phyloP scores from a whole-genome alignment of 176 grass and related monocot genomes.

The Poa annua region DNA sequence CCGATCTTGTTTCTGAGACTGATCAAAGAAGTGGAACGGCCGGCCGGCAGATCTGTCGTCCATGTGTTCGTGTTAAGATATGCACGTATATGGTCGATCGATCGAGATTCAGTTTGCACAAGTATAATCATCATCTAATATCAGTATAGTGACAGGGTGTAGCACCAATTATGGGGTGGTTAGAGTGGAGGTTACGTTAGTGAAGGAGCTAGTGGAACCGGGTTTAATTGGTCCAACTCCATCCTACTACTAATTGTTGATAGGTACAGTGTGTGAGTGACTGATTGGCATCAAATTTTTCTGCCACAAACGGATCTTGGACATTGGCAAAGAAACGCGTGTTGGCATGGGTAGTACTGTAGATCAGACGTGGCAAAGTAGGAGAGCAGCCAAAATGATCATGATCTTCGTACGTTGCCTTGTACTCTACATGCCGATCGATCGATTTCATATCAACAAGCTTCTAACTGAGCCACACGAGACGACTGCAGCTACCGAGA shows the following conservation, averaged over 20 bases:
- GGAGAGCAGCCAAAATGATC: background rate
- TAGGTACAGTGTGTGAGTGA: background rate
- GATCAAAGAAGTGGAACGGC: too few species aligned
- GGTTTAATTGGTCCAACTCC: too few species aligned
- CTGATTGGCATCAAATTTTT: too few species aligned
- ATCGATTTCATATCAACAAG: background rate
- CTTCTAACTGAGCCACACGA: background rate
- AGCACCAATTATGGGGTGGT: background rate
- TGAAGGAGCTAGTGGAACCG: background rate
- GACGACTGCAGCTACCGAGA: conserved; percentile 3
- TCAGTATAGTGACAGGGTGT: conserved; percentile 1
- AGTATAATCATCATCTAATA: background rate
- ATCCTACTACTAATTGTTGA: too few species aligned
- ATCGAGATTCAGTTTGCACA: background rate
- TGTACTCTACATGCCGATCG: background rate
- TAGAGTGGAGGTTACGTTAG: conserved; percentile 29
- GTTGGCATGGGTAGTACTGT: background rate
- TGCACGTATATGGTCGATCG: background rate
- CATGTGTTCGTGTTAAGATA: background rate
- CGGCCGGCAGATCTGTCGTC: background rate
- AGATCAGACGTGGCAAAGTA: background rate
- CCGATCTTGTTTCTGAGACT: background rate
- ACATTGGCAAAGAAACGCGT: background rate
- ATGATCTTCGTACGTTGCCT: background rate
- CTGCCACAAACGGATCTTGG: too few species aligned